Evolutionary conservation across 768 basidiomycete species (phyloP).

Genomic region (Kwoniella dejecticola): DNA sequence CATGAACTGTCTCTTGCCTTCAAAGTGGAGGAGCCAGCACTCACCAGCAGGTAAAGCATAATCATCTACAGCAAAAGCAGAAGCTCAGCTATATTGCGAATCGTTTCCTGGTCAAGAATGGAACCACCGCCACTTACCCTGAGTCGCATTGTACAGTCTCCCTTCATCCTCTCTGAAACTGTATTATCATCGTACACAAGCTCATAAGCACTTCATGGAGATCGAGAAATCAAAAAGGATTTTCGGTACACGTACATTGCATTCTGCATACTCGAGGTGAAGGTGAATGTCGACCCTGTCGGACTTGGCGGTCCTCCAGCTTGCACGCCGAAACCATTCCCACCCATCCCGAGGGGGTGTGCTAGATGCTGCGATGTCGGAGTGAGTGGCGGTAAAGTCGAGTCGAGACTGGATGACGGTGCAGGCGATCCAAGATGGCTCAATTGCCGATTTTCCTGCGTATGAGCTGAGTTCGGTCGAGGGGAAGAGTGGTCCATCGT

Average conservation of each 20-base stretch:
- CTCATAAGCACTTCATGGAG: background rate
- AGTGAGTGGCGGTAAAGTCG: constrained; percentile 2
- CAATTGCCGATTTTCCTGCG: no score
- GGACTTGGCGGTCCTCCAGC: background rate
- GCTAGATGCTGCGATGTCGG: background rate
- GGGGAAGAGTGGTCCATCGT: no score
- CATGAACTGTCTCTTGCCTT: background rate
- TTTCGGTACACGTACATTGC: background rate
- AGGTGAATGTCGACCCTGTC: constrained; percentile 5
- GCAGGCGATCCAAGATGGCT: background rate
- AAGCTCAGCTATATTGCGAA: background rate
- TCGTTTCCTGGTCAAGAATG: background rate
- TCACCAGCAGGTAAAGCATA: constrained; percentile 23
- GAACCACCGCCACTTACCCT: constrained; percentile 4
- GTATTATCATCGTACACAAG: background rate
- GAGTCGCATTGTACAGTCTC: constrained; percentile 11
- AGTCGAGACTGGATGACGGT: background rate
- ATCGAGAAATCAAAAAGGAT: background rate
- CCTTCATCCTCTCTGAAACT: constrained; percentile 11
- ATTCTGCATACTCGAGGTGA: constrained; percentile 10
- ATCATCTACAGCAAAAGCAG: constrained; percentile 6
- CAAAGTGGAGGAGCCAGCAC: background rate
- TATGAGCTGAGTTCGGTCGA: no score
- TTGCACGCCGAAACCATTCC: background rate
- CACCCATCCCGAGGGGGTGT: background rate